Evolutionary conservation across 805 yeast genomes (phyloP).

Genomic region (Metschnikowia matae): DNA sequence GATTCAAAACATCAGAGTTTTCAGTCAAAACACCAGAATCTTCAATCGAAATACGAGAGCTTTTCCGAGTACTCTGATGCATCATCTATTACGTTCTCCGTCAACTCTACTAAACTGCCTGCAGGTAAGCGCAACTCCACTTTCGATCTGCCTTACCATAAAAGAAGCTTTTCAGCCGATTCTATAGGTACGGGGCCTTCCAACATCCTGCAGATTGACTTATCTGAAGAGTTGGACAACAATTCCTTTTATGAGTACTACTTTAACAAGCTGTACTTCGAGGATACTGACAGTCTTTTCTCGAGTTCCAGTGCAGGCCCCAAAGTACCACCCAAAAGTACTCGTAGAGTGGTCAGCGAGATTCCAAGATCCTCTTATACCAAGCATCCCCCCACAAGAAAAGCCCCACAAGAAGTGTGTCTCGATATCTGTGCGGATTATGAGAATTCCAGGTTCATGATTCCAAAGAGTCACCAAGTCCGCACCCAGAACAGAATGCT

Average conservation of each 20-base stretch:
- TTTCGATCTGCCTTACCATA: constrained; percentile 1
- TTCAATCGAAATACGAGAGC: neutral
- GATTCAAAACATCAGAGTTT: neutral
- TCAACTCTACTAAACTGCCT: neutral
- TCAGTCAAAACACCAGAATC: neutral
- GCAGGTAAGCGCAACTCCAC: neutral
- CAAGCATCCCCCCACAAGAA: neutral
- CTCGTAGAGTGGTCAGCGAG: neutral
- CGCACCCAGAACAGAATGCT: neutral
- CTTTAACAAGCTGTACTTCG: constrained; percentile 1
- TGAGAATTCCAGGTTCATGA: constrained; percentile 18
- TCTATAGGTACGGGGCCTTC: neutral
- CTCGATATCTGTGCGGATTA: constrained; percentile 19
- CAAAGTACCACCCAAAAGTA: neutral
- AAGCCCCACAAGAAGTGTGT: constrained; percentile 7
- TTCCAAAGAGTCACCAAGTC: constrained; percentile 9
- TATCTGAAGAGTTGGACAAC: constrained; percentile 3
- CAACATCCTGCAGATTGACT: constrained; percentile 2
- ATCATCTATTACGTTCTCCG: neutral
- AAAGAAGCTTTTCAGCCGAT: neutral
- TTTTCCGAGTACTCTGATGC: neutral
- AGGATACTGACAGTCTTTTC: neutral
- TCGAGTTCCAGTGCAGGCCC: neutral
- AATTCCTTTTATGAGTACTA: constrained; percentile 3
- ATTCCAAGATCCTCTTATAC: neutral